phyloP scores from a whole-genome alignment of 2,329 filamentous ascomycete species.

The Xylariaceae sp. region DNA sequence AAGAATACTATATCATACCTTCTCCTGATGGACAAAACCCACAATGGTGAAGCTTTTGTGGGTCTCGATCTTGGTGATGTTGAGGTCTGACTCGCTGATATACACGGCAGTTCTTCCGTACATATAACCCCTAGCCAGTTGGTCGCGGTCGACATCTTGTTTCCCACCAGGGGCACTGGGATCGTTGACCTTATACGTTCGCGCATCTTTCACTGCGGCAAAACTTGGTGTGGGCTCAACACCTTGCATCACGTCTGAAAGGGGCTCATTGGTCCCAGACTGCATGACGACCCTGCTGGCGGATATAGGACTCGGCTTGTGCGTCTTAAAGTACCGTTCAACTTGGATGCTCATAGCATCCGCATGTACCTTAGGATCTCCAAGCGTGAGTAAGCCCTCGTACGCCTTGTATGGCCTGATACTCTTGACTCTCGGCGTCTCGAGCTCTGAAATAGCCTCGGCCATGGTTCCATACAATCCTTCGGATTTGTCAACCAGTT shows the following conservation, averaged over 20 bases:
- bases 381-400: slow-evolving; percentile 73
- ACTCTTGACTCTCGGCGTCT: slow-evolving; percentile 69
- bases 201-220: slow-evolving; percentile 67
- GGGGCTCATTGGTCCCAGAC: slow-evolving; percentile 39
- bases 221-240: slow-evolving; percentile 47
- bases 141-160: slow-evolving; percentile 72
- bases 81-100: slow-evolving; percentile 79
- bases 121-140: slow-evolving; percentile 86
- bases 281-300: slow-evolving; percentile 70
- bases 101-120: slow-evolving; percentile 90
- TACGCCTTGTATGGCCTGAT: slow-evolving; percentile 73
- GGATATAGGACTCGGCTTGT: slow-evolving; percentile 65
- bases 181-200: slow-evolving; percentile 77
- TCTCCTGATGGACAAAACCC: slow-evolving; percentile 72
- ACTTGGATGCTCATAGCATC: slow-evolving; percentile 77
- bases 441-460: slow-evolving; percentile 76
- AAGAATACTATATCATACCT: slow-evolving; percentile 43
- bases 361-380: slow-evolving; percentile 67
- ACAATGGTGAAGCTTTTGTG: slow-evolving; percentile 70
- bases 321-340: slow-evolving; percentile 84
- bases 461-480: slow-evolving; percentile 78
- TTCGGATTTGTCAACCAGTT: slow-evolving; percentile 61
- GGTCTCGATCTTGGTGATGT: slow-evolving; percentile 83
- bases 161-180: slow-evolving; percentile 70
- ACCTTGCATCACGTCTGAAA: slow-evolving; percentile 47